phyloP scores from a whole-genome alignment of 805 yeast species.

The Suhomyces kilbournensis region DNA sequence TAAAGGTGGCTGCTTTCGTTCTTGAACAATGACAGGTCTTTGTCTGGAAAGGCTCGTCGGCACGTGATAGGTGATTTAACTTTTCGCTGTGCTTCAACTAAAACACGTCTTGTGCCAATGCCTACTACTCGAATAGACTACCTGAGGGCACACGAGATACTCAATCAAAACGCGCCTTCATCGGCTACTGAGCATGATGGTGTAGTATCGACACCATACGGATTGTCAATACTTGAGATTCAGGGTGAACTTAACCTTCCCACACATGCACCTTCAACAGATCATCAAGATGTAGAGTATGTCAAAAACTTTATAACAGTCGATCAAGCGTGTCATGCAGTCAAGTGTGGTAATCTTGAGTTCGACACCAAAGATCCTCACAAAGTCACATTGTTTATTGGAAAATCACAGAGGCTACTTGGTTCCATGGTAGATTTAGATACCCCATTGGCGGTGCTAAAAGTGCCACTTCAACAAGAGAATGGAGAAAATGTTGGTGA shows the following conservation, averaged over 20 bases:
- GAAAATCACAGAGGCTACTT: slow-evolving; percentile 65
- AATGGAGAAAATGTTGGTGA: neutral
- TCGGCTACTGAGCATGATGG: slow-evolving; percentile 7
- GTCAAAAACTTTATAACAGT: slow-evolving; percentile 32
- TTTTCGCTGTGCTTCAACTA: neutral
- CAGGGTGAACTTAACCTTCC: slow-evolving; percentile 68
- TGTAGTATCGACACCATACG: slow-evolving; percentile 51
- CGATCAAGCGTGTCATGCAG: slow-evolving; percentile 41
- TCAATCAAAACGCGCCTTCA: neutral
- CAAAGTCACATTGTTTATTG: slow-evolving; percentile 58
- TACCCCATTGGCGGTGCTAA: slow-evolving; percentile 63
- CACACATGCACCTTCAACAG: slow-evolving; percentile 31
- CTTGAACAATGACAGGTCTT: neutral
- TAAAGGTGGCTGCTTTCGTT: neutral
- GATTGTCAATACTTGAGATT: slow-evolving; percentile 62
- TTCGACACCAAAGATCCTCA: slow-evolving; percentile 36
- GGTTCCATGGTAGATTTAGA: slow-evolving; percentile 59
- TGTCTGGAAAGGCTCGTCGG: neutral
- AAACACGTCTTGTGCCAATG: slow-evolving; percentile 5
- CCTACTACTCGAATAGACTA: slow-evolving; percentile 12
- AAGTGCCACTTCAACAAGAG: slow-evolving; percentile 33
- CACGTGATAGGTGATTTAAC: neutral
- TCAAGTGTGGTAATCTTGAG: slow-evolving; percentile 49
- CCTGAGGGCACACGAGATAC: slow-evolving; percentile 2
- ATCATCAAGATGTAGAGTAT: slow-evolving; percentile 28